Evolutionary conservation across 2,329 filamentous ascomycete species (phyloP), one percentile per base, ranked within the genome.

Genomic region (Chaetomiaceae sp.): DNA sequence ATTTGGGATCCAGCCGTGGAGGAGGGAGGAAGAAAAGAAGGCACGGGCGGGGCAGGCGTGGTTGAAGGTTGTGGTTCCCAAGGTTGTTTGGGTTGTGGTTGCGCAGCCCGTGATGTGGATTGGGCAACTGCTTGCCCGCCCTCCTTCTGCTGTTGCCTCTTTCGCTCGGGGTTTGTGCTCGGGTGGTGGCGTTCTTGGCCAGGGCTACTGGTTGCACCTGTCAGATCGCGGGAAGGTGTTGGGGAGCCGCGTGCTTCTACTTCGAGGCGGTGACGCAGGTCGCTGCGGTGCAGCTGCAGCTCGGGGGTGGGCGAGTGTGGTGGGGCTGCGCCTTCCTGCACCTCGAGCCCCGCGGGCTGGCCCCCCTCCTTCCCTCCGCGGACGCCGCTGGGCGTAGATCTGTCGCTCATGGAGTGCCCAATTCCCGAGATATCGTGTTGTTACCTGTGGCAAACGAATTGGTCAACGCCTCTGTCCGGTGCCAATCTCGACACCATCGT

Each of bases 201-300:
- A 29, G 43, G 33, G 26, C 45, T 15, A 19, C 38, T 22, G 32
- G 32, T 20, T n/a, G n/a, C n/a, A n/a, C n/a, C n/a, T n/a, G n/a
- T n/a, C n/a, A n/a, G n/a, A n/a, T n/a, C n/a, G n/a, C n/a, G n/a
- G n/a, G n/a, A n/a, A n/a, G n/a, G n/a, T n/a, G n/a, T n/a, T n/a
- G n/a, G n/a, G n/a, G n/a, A n/a, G n/a, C n/a, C n/a, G n/a, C n/a
- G n/a, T n/a, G n/a, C n/a, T n/a, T n/a, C n/a, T n/a, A n/a, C n/a
- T 34, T 42, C 45, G 22, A 42, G 20, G 41, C 32, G 38, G 50
- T 50, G 50, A 52, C 44, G 50, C 47, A 50, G 45, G 17, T 52
- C 40, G 49, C 36, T 41, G 11, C 49, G 42, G 12, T 42, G 47
- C 50, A 45, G 37, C 43, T 45, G n/a, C 18, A 24, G 24, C 30